Conservation (phyloP, 176 grass and related monocot species). For the Hyparrhenia diplandra region DNA sequence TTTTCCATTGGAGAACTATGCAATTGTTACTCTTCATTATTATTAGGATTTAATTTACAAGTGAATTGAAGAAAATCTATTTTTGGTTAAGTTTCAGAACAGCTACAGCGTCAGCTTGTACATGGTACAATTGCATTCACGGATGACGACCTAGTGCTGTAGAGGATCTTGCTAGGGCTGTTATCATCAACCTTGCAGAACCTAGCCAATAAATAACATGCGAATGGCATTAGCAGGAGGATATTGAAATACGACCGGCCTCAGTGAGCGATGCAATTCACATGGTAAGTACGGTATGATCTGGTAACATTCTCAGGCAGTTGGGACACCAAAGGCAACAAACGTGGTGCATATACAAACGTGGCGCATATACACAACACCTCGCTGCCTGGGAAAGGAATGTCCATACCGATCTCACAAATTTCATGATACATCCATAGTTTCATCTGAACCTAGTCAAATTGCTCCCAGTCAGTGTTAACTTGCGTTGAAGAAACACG, state of each 20-base stretch:
- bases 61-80: background rate
- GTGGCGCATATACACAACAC: slow-evolving; percentile 38
- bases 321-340: slow-evolving; percentile 22
- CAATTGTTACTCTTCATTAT: background rate
- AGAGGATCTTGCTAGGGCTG: background rate
- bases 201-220: background rate
- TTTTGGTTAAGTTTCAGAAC: background rate
- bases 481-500: slow-evolving; percentile 41
- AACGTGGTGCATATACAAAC: slow-evolving; percentile 34
- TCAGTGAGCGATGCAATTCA: background rate
- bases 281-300: background rate
- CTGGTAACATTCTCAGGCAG: slow-evolving; percentile 23
- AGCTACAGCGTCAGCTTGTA: background rate
- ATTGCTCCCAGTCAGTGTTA: slow-evolving; percentile 61
- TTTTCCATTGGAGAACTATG: background rate
- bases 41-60: background rate
- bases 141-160: background rate
- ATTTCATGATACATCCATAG: slow-evolving; percentile 24
- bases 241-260: background rate
- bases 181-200: background rate
- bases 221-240: background rate
- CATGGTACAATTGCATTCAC: background rate
- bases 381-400: background rate
- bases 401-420: background rate
- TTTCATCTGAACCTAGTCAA: slow-evolving; percentile 35